phyloP scores from a whole-genome alignment of 345 rosid species.

The Tarenaya hassleriana region DNA sequence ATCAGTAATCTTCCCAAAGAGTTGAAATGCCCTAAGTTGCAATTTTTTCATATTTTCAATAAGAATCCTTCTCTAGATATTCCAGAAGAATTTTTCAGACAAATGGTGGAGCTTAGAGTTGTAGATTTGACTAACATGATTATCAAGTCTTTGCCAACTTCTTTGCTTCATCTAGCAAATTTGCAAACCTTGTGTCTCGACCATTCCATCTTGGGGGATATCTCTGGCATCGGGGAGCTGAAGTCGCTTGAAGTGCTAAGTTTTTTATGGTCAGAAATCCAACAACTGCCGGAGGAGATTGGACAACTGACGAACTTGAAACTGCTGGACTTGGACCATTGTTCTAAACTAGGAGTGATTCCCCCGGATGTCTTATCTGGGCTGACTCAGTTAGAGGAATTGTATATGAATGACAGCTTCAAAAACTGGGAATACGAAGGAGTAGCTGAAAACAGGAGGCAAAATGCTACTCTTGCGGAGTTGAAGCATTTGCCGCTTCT shows the following conservation, averaged over 20 bases:
- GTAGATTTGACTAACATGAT: constrained; percentile 4
- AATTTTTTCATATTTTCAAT: background rate
- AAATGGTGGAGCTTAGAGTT: constrained; percentile 21
- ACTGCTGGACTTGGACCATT: constrained; percentile 10
- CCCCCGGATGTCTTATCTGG: constrained; percentile 11
- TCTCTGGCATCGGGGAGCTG: constrained; percentile 4
- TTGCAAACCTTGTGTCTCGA: constrained; percentile 24
- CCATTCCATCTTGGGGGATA: background rate
- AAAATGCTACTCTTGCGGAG: constrained; percentile 24
- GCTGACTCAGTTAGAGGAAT: constrained; percentile 27
- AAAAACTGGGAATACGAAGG: constrained; percentile 20
- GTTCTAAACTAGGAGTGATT: constrained; percentile 11
- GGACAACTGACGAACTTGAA: constrained; percentile 15
- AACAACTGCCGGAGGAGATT: constrained; percentile 22
- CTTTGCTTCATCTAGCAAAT: background rate
- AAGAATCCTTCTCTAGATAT: background rate
- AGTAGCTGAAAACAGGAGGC: background rate
- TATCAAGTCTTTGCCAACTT: constrained; percentile 7
- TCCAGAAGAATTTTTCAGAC: constrained; percentile 14
- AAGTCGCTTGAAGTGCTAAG: constrained; percentile 20
- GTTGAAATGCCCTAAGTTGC: constrained; percentile 18
- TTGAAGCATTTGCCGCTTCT: constrained; percentile 16
- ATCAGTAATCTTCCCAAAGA: background rate
- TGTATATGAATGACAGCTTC: constrained; percentile 18
- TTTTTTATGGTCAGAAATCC: constrained; percentile 3